phyloP scores from a whole-genome alignment of 2,329 filamentous ascomycete genomes.

The Cylindrodendrum hubeiense region DNA sequence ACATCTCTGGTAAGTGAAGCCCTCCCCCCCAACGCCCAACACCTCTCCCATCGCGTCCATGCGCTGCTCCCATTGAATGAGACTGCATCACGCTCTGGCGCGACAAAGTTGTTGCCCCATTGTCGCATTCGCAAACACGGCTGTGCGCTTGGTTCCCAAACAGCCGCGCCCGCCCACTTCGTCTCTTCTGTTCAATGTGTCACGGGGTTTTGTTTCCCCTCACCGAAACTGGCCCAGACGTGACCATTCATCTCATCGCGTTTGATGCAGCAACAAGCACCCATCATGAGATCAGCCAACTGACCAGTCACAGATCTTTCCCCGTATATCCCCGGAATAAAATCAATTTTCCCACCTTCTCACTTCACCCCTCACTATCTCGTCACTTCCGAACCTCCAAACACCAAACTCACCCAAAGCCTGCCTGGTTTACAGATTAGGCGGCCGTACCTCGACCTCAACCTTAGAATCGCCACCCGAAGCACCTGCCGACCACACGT shows the following conservation, averaged over 20 bases:
- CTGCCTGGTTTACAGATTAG: conserved; percentile 12
- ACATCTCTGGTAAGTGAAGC: conserved; percentile 41
- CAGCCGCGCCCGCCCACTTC: conserved; percentile 11
- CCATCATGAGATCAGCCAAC: conserved; percentile 33
- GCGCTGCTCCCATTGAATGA: conserved; percentile 10
- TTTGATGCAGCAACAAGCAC: conserved; percentile 27
- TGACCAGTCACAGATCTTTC: conserved; percentile 41
- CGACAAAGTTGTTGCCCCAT: conserved; percentile 17
- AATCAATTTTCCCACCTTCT: conserved; percentile 26
- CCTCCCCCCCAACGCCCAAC: too few species aligned
- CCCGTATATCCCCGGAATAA: conserved; percentile 32
- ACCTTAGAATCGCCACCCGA: conserved; percentile 5
- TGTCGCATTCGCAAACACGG: conserved; percentile 7
- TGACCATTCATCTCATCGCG: conserved; percentile 27
- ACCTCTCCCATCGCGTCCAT: conserved; percentile 4
- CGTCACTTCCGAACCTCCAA: conserved; percentile 2
- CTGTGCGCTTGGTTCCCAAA: conserved; percentile 25
- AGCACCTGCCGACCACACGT: conserved; percentile 1
- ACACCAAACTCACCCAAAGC: background rate
- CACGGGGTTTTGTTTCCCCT: conserved; percentile 32
- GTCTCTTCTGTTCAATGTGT: conserved; percentile 21
- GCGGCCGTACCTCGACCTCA: background rate
- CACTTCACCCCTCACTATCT: conserved; percentile 23
- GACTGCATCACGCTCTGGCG: conserved; percentile 10
- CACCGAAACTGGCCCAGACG: conserved; percentile 18